Evolutionary conservation across 768 basidiomycete genomes (phyloP).

Genomic region (Pisolithus orientalis): DNA sequence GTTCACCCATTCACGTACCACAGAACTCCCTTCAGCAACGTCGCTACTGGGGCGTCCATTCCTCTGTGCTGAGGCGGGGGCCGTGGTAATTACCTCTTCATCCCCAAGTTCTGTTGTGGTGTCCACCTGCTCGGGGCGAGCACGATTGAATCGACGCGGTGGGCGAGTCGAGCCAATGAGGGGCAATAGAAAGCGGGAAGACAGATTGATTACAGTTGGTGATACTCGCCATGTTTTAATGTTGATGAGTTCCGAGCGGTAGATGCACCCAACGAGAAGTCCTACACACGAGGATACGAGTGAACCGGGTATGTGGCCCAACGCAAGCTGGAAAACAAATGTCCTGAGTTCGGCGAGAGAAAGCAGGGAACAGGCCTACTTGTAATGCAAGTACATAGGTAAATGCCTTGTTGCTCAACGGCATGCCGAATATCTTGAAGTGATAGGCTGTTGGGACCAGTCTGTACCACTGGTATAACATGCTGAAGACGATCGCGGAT

Average conservation of each 20-base stretch:
- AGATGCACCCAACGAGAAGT: slow-evolving; percentile 64
- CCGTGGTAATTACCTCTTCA: slow-evolving; percentile 62
- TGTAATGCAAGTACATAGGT: slow-evolving; percentile 67
- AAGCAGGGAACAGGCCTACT: slow-evolving; percentile 34
- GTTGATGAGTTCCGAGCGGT: slow-evolving; percentile 75
- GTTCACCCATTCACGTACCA: slow-evolving; percentile 75
- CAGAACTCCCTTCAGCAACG: slow-evolving; percentile 35
- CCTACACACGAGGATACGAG: slow-evolving; percentile 57
- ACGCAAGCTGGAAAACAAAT: slow-evolving; percentile 47
- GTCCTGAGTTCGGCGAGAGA: neutral
- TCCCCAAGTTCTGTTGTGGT: slow-evolving; percentile 25
- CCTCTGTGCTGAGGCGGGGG: slow-evolving; percentile 32
- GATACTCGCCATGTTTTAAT: slow-evolving; percentile 80
- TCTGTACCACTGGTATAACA: slow-evolving; percentile 77
- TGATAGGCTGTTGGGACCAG: slow-evolving; percentile 72
- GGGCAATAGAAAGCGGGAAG: slow-evolving; percentile 54
- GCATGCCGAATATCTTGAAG: slow-evolving; percentile 68
- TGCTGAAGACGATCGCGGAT: slow-evolving; percentile 67
- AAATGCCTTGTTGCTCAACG: slow-evolving; percentile 72
- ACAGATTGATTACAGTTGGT: slow-evolving; percentile 46
- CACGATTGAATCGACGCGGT: slow-evolving; percentile 64
- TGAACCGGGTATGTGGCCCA: slow-evolving; percentile 65
- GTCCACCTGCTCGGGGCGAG: slow-evolving; percentile 52
- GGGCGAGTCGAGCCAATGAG: slow-evolving; percentile 59
- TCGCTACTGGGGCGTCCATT: slow-evolving; percentile 17